Percentiles rank a stretch among this genome's conserved stretches.
Conservation (phyloP, 371 early-diverging fungal species). For the Coemansia sp. region DNA sequence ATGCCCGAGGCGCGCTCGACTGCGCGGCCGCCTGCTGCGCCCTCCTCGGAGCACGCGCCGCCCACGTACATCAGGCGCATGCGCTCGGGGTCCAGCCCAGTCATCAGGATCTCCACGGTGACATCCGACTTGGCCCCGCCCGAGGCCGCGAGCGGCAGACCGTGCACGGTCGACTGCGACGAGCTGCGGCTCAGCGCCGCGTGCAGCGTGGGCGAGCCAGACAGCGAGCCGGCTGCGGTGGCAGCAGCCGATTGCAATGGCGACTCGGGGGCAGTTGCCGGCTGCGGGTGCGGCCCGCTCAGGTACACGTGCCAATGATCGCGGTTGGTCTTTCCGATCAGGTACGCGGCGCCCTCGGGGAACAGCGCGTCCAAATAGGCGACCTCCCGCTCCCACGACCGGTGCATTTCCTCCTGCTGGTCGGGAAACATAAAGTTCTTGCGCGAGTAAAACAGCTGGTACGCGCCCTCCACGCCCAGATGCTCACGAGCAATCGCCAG, state of each 20-base stretch:
- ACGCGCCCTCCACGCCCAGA: conserved; percentile 56
- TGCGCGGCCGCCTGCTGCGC: conserved; percentile 60
- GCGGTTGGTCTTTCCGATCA: conserved; percentile 87
- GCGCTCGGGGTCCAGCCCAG: conserved; percentile 71
- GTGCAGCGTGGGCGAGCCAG: conserved; percentile 37
- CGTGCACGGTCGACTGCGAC: conserved; percentile 52
- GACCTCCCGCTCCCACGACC: conserved; percentile 89
- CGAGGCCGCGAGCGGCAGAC: conserved; percentile 1
- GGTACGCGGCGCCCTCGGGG: conserved; percentile 80
- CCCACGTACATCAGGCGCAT: conserved; percentile 67
- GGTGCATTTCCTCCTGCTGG: conserved; percentile 83
- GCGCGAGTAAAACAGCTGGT: conserved; percentile 91
- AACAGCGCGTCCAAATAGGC: conserved; percentile 68
- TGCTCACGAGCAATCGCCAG: conserved; percentile 76
- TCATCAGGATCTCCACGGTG: conserved; percentile 95
- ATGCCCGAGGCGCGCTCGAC: conserved; percentile 76
- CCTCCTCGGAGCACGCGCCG: conserved; percentile 46
- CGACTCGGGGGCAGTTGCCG: neutral
- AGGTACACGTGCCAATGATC: conserved; percentile 96
- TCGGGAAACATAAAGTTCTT: conserved; percentile 97
- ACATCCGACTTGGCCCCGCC: conserved; percentile 60
- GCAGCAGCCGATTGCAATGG: conserved; percentile 25
- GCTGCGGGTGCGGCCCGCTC: conserved; percentile 29
- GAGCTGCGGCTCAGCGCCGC: conserved; percentile 50
- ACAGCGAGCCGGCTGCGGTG: conserved; percentile 48